These are phyloP conservation scores for Emergomyces pasteurianus DNA, from an alignment of 2,329 filamentous ascomycete species.

Conservation along the genomic window DNA sequence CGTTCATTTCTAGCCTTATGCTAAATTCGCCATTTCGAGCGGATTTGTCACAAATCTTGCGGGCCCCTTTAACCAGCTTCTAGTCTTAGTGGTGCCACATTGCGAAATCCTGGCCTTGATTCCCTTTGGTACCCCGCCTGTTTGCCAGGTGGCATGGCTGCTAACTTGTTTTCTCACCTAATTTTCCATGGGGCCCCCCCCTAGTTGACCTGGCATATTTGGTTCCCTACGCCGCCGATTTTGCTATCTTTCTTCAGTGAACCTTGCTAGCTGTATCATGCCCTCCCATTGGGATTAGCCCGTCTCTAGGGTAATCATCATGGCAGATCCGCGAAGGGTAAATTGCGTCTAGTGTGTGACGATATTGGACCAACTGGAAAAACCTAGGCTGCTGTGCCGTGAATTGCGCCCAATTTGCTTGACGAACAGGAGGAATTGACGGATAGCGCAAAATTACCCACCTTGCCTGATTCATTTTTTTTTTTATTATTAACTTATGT, in stretches of 20 bases:
- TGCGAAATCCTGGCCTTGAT: background rate
- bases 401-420: slow-evolving; percentile 1
- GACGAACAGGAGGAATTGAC: background rate
- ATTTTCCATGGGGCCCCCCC: background rate
- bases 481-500: background rate
- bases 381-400: slow-evolving; percentile 1
- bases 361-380: background rate
- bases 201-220: slow-evolving; percentile 3
- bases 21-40: background rate
- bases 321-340: background rate
- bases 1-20: slow-evolving; percentile 2
- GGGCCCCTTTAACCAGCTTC: background rate
- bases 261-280: background rate
- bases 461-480: background rate
- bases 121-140: slow-evolving; percentile 5
- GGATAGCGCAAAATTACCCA: background rate
- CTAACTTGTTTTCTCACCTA: background rate
- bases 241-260: background rate
- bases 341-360: background rate
- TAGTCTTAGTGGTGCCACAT: slow-evolving; percentile 11
- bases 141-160: slow-evolving; percentile 9
- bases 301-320: background rate
- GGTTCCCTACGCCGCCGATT: slow-evolving; percentile 4
- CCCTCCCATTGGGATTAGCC: background rate
- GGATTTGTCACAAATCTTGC: background rate